These are phyloP conservation scores for Symbiodinium natans DNA, from an alignment of 73 alveolate genomes.

Conservation along the genomic window DNA sequence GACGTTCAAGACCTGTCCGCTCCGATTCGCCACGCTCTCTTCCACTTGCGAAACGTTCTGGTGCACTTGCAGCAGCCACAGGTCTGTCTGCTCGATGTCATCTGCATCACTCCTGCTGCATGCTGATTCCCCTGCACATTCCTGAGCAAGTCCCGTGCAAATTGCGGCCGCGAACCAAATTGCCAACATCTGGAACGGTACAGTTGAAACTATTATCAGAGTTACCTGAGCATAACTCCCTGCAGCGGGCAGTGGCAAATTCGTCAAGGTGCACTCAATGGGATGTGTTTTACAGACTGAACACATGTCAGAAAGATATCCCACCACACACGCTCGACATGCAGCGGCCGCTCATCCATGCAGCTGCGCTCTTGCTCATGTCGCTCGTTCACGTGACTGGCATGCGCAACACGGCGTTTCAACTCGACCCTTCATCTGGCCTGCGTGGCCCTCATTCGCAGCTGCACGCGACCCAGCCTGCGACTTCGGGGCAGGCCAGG, in stretches of 20 bases:
- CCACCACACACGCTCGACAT: too few species aligned
- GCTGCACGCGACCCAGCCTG: background rate
- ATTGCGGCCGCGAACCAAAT: background rate
- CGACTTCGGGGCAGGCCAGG: background rate
- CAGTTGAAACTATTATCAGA: background rate
- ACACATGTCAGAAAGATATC: too few species aligned
- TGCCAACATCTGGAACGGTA: background rate
- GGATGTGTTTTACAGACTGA: too few species aligned
- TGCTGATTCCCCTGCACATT: background rate
- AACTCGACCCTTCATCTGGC: background rate
- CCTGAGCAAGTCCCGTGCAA: background rate
- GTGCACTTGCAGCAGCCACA: constrained; percentile 23
- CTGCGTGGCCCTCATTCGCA: background rate
- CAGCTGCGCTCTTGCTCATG: too few species aligned
- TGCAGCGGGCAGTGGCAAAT: background rate
- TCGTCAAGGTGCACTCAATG: too few species aligned
- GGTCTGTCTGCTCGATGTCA: constrained; percentile 23
- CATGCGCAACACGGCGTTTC: too few species aligned
- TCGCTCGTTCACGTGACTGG: too few species aligned
- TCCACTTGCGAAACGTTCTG: constrained; percentile 11
- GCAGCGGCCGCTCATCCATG: too few species aligned
- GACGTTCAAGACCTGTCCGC: background rate
- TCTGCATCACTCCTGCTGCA: constrained; percentile 20
- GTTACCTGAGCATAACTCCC: constrained; percentile 5
- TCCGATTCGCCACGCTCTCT: background rate